These are phyloP conservation scores for Cladosporium sphaerospermum DNA, from an alignment of 2,329 filamentous ascomycete genomes.

Conservation along the genomic window DNA sequence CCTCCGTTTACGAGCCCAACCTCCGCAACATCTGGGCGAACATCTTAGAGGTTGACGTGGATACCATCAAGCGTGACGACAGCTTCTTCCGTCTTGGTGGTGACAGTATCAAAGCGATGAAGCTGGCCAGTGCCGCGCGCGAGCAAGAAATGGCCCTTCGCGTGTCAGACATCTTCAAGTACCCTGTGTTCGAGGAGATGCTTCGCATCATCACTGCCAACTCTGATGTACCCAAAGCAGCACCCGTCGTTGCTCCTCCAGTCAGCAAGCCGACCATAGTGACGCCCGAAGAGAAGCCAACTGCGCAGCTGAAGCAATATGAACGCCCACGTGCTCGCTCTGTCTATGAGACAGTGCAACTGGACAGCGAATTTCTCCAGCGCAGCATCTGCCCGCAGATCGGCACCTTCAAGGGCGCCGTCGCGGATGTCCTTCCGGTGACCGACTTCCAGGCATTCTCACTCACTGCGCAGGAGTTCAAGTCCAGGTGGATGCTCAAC, in stretches of 20 bases:
- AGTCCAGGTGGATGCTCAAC: constrained; percentile 14
- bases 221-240: not conserved
- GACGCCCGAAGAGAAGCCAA: not conserved
- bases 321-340: constrained; percentile 4
- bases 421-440: constrained; percentile 15
- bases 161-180: constrained; percentile 38
- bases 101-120: constrained; percentile 41
- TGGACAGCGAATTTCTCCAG: constrained; percentile 9
- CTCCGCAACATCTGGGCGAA: constrained; percentile 12
- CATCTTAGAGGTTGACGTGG: not conserved
- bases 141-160: constrained; percentile 32
- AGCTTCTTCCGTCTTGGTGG: constrained; percentile 42
- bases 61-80: constrained; percentile 22
- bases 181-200: constrained; percentile 14
- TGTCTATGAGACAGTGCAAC: constrained; percentile 3
- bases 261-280: not conserved
- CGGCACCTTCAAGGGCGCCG: constrained; percentile 14
- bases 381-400: constrained; percentile 25
- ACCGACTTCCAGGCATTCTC: constrained; percentile 23
- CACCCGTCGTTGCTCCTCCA: not conserved
- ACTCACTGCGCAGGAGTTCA: constrained; percentile 7
- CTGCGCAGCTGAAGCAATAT: not conserved
- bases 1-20: not conserved
- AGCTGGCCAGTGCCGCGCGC: constrained; percentile 35
- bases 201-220: constrained; percentile 1